Evolutionary conservation across 331 rosid species (phyloP).

Genomic region (Stylosanthes scabra): DNA sequence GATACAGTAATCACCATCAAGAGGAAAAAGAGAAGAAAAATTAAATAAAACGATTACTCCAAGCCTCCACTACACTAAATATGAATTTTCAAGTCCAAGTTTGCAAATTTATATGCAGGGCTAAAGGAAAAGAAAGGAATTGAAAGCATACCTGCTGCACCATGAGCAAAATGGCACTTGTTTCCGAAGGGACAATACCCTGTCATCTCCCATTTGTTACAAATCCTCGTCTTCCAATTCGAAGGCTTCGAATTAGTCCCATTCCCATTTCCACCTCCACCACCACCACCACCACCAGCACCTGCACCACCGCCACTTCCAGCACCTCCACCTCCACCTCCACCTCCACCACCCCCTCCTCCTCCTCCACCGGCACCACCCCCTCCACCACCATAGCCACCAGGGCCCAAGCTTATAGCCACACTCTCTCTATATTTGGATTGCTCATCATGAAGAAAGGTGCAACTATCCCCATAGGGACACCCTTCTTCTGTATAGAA

Average conservation of each 20-base stretch:
- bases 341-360: constrained; percentile 40
- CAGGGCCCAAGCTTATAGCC: constrained; percentile 96
- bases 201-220: constrained; percentile 98
- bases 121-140: not conserved
- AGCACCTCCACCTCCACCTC: too few species aligned
- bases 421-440: constrained; percentile 96
- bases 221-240: constrained; percentile 98
- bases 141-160: constrained; percentile 73
- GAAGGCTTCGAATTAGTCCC: constrained; percentile 83
- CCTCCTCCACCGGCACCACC: constrained; percentile 46
- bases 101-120: not conserved
- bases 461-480: constrained; percentile 94
- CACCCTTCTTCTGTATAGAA: constrained; percentile 98
- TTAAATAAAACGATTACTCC: not conserved
- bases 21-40: too few species aligned
- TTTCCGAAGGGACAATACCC: constrained; percentile 98
- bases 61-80: not conserved
- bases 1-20: not conserved
- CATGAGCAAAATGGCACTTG: constrained; percentile 99
- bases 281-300: not conserved
- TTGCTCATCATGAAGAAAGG: constrained; percentile 95
- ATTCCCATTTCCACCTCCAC: constrained; percentile 16
- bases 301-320: constrained; percentile 10
- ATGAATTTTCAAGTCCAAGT: not conserved
- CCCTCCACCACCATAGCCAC: constrained; percentile 79